Evolutionary conservation across 2,329 filamentous ascomycete species (phyloP).

Genomic region (Drechslerella dactyloides): DNA sequence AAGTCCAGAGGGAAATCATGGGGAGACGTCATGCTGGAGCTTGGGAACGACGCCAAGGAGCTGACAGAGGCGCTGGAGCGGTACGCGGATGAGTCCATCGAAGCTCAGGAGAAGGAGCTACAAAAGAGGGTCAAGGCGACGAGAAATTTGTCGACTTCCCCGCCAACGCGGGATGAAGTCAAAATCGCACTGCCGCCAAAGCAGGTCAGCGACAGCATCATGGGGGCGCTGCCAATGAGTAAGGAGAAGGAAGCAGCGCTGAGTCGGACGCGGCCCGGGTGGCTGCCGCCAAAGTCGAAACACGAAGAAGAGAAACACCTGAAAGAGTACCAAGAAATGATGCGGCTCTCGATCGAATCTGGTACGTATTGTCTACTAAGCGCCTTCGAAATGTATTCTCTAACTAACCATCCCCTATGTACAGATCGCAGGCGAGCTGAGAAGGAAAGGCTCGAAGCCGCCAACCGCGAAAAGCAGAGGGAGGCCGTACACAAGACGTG

Average conservation of each 20-base stretch:
- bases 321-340: conserved; percentile 83
- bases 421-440: conserved; percentile 59
- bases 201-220: conserved; percentile 71
- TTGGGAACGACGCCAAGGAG: conserved; percentile 75
- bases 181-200: conserved; percentile 56
- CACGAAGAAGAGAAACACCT: conserved; percentile 89
- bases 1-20: conserved; percentile 73
- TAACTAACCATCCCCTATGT: conserved; percentile 10
- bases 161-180: conserved; percentile 34
- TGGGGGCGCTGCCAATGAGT: conserved; percentile 82
- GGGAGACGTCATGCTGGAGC: conserved; percentile 71
- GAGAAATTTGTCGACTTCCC: conserved; percentile 30
- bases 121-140: conserved; percentile 56
- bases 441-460: conserved; percentile 59
- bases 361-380: conserved; percentile 55
- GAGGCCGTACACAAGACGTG: conserved; percentile 66
- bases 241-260: conserved; percentile 86
- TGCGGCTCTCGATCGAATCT: conserved; percentile 64
- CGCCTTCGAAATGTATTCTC: conserved; percentile 3
- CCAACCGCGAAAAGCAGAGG: conserved; percentile 61
- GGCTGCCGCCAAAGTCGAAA: conserved; percentile 85
- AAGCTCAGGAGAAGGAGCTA: conserved; percentile 62
- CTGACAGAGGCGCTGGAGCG: conserved; percentile 82
- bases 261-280: conserved; percentile 79
- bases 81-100: conserved; percentile 69